Conservation (phyloP, 257 asterid genomes). For the Paraleonurus japonicus region DNA sequence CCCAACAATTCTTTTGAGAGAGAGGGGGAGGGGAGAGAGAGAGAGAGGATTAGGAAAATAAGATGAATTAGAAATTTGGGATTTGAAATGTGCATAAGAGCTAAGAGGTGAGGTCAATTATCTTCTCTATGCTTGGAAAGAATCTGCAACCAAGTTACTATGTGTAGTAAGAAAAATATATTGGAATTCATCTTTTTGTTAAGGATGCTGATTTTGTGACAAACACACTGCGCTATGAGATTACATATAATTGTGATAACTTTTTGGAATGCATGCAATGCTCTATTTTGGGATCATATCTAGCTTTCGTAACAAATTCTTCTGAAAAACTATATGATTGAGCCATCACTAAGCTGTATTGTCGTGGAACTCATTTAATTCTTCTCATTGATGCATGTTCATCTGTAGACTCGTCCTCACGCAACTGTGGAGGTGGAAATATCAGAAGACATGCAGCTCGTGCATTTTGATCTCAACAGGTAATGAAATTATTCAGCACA, state of each 20-base stretch:
- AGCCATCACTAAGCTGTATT: neutral
- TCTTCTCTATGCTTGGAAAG: neutral
- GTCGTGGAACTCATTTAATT: neutral
- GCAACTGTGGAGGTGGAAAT: constrained; percentile 98
- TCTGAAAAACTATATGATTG: neutral
- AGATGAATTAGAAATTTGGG: neutral
- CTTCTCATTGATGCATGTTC: constrained; percentile 19
- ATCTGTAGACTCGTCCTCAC: constrained; percentile 85
- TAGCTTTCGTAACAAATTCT: neutral
- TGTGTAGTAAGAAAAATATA: no score
- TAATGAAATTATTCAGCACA: constrained; percentile 19
- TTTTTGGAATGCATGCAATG: neutral
- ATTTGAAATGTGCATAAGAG: neutral
- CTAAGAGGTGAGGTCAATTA: neutral
- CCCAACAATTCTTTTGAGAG: neutral
- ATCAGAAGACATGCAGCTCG: constrained; percentile 98
- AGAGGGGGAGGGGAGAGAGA: neutral
- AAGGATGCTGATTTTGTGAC: neutral
- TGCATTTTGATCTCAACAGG: constrained; percentile 94
- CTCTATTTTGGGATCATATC: constrained; percentile 3
- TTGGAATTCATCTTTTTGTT: neutral
- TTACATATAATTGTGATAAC: neutral
- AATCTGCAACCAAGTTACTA: neutral
- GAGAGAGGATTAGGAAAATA: neutral
- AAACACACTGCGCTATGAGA: neutral